Base-by-base conservation (phyloP, 208 protist species). In the Phytomonas sp. region DNA sequence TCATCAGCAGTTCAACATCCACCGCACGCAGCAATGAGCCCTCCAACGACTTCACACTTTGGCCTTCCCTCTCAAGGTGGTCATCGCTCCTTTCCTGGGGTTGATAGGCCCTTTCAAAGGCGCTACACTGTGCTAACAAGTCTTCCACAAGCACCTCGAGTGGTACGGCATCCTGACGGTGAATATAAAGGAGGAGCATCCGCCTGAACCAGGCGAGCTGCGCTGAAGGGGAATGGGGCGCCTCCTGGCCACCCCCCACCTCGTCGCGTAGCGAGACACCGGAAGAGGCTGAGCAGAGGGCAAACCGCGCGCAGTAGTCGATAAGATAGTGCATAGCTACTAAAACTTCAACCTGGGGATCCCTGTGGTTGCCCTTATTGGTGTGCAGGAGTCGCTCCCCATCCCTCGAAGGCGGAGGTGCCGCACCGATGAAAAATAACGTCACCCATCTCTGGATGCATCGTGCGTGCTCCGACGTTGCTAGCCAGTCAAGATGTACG, bases 141-240 rank as follows among this genome's bases (percentile, higher is more conserved):
- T 84, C 79, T 11, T 74, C 62, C 26, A 84, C 13, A 2, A 72
- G 75, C n/a, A 84, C 70, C 62, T 84, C 79, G 31, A 84, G 73
- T 60, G 79, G 79, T 20, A 68, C 46, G 40, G 56, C 60, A 13
- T 2, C 33, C 36, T 51, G 28, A 30, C 76, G 73, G 15, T 63
- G 73, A 20, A 61, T 65, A 67, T 81, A 80, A 34, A 80, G 76
- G 0, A 84, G 70, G 68, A 84, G 66, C 64, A 72, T 71, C 34
- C 76, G 73, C 15, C 72, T 72, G 11, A 79, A 68, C 78, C 73
- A 80, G 30, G 67, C 59, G 34, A 78, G 68, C 11, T 40, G 36
- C 36, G 4, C 36, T 40, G 36, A 40, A 40, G 9, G 61, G n/a
- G 0, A 1, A 8, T 15, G 29, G 60, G 4, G 60, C 65, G n/a